Base-by-base conservation (phyloP, 208 protist species). In the Leishmania braziliensis region DNA sequence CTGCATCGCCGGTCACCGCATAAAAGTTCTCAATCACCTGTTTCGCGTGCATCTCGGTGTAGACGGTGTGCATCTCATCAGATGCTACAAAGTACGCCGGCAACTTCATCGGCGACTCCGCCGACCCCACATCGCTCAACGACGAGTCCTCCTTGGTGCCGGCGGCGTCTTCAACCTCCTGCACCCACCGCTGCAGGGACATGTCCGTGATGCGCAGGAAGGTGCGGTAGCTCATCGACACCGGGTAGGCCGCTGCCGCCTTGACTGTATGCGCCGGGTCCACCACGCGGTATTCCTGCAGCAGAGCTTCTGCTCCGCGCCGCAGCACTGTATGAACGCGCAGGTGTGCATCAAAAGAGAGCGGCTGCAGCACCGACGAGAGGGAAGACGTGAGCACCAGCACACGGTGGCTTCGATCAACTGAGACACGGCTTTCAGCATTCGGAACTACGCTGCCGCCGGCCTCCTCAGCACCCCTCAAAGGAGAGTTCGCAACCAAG, bases 151-250 rank as follows among this genome's bases (percentile, higher is more conserved):
- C 62, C 2, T 26, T 48, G 18, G 43, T 26, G 0, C 18, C 20
- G 8, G 71, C 68, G 12, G 39, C 33, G 29, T 18, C 46, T 33
- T 62, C 71, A 20, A 54, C 9, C 43, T 78, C 43, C 29, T 70
- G 50, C 51, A 82, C 80, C 65, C 87, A 84, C 66, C 77, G 84
- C 83, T 84, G 85, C 75, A 96, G 77, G 18, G 93, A 84, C 79
- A 95, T 87, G 78, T 96, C 90, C 26, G 93, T 96, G 56, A 95
- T 79, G 46, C 90, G 90, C 33, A 94, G 78, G 73, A 96, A 94
- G 46, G 90, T 84, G 77, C 84, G 84, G 82, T 89, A 95, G 82
- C 86, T 93, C 69, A 96, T 75, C 29, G 83, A 86, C 33, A 82
- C 53, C 14, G 90, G 90, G 79, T 94, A 96, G 16, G 74, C 75